phyloP scores from a whole-genome alignment of 2,329 filamentous ascomycete species.

The Aspergillus clavatus region DNA sequence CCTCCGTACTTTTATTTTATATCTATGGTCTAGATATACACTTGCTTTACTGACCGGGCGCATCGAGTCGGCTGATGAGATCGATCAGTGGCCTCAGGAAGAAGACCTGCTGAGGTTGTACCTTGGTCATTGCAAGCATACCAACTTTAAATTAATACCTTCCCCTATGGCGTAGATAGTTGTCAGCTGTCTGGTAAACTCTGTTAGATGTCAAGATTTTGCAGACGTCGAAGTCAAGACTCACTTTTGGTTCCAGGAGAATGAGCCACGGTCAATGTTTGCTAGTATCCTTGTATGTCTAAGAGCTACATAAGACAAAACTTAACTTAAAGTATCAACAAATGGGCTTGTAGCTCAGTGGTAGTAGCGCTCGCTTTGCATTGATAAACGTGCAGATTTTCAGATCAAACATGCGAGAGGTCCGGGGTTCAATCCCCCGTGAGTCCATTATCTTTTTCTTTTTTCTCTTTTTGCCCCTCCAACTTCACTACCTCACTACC shows the following conservation, averaged over 20 bases:
- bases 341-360: conserved; percentile 1
- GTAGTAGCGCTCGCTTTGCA: conserved; percentile 1
- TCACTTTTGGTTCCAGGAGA: too few species aligned
- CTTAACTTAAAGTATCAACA: background rate
- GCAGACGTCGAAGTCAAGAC: too few species aligned
- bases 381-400: background rate
- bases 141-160: too few species aligned
- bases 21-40: background rate
- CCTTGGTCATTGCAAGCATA: too few species aligned
- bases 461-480: background rate
- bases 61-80: conserved; percentile 19
- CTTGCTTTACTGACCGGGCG: conserved; percentile 14
- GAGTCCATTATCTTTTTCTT: background rate
- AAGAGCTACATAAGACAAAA: background rate
- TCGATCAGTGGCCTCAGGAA: too few species aligned
- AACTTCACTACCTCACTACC: background rate
- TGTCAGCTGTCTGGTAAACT: too few species aligned
- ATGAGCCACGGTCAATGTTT: too few species aligned
- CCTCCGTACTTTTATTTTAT: background rate
- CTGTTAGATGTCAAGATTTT: too few species aligned
- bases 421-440: conserved; percentile 1
- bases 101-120: too few species aligned
- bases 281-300: too few species aligned
- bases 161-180: too few species aligned
- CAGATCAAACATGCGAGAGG: background rate